Evolutionary conservation across 768 basidiomycete genomes (phyloP).

Genomic region (Lactarius hatsudake): DNA sequence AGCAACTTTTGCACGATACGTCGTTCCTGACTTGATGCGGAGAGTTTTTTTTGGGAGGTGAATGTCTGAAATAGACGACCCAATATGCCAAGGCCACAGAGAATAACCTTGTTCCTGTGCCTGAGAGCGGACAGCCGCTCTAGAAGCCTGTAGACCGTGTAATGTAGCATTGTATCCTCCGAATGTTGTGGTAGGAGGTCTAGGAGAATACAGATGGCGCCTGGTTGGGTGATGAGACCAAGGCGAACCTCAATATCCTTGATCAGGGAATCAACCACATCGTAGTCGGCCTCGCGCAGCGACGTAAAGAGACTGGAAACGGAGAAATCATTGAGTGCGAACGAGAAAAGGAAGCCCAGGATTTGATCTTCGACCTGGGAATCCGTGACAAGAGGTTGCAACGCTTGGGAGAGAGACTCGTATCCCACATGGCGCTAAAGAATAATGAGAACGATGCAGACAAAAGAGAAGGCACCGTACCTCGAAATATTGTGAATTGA

Average conservation of each 20-base stretch:
- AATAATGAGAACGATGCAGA: slow-evolving; percentile 7
- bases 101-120: slow-evolving; percentile 68
- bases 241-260: slow-evolving; percentile 41
- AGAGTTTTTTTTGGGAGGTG: slow-evolving; percentile 32
- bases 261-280: slow-evolving; percentile 45
- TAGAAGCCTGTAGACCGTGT: slow-evolving; percentile 55
- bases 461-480: slow-evolving; percentile 40
- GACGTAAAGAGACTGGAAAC: slow-evolving; percentile 53
- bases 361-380: slow-evolving; percentile 49
- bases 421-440: slow-evolving; percentile 60
- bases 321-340: slow-evolving; percentile 65
- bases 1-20: slow-evolving; percentile 60
- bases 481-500: slow-evolving; percentile 64
- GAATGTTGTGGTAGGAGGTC: slow-evolving; percentile 39
- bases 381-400: slow-evolving; percentile 51
- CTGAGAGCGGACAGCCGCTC: slow-evolving; percentile 58
- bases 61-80: slow-evolving; percentile 51
- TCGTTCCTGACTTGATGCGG: slow-evolving; percentile 47
- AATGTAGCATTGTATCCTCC: slow-evolving; percentile 45
- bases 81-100: slow-evolving; percentile 59
- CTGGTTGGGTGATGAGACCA: slow-evolving; percentile 54
- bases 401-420: slow-evolving; percentile 56
- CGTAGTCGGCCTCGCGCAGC: slow-evolving; percentile 41
- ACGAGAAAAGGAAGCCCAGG: slow-evolving; percentile 63
- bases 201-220: slow-evolving; percentile 61